A percentile compares a stretch with the other conserved stretches of the same genome.
These are phyloP conservation scores for Populus hybrid DNA, from an alignment of 441 rosid species.

Conservation along the genomic window DNA sequence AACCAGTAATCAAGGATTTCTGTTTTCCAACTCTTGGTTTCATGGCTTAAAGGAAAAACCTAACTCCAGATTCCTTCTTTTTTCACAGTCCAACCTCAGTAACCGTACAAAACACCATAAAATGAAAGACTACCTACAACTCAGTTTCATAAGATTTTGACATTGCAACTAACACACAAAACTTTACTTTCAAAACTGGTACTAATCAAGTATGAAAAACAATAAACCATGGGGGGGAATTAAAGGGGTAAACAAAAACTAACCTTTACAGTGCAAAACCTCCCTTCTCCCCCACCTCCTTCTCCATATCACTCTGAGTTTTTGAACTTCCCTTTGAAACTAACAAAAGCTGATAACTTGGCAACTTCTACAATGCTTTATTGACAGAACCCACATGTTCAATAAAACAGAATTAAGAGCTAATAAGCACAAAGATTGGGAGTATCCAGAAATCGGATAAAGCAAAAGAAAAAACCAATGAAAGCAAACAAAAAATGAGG, in stretches of 20 bases:
- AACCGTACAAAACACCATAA: slow-evolving; percentile 26
- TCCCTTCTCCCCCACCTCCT: slow-evolving; percentile 15
- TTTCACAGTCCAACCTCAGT: slow-evolving; percentile 16
- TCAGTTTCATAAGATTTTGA: slow-evolving; percentile 34
- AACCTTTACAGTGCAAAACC: slow-evolving; percentile 28
- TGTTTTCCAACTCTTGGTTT: neutral
- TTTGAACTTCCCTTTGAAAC: neutral
- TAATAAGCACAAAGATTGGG: slow-evolving; percentile 30
- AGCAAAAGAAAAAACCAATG: slow-evolving; percentile 10
- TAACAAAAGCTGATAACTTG: neutral
- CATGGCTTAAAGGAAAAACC: neutral
- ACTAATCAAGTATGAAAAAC: slow-evolving; percentile 2
- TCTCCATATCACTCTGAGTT: neutral
- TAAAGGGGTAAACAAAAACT: slow-evolving; percentile 1
- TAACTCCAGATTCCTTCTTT: slow-evolving; percentile 6
- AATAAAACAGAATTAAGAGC: slow-evolving; percentile 15
- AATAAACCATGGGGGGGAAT: slow-evolving; percentile 4
- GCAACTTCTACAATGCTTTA: neutral
- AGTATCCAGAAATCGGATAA: slow-evolving; percentile 28
- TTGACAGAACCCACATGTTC: slow-evolving; percentile 7
- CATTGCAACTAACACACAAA: slow-evolving; percentile 33
- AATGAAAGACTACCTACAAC: slow-evolving; percentile 29
- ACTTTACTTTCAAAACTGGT: slow-evolving; percentile 17
- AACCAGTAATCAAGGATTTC: neutral
- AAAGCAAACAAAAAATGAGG: slow-evolving; percentile 14